A percentile compares a stretch with the other conserved stretches of the same genome.
These are phyloP conservation scores for Eucalyptus regnans DNA, from an alignment of 345 rosid genomes.

Conservation along the genomic window DNA sequence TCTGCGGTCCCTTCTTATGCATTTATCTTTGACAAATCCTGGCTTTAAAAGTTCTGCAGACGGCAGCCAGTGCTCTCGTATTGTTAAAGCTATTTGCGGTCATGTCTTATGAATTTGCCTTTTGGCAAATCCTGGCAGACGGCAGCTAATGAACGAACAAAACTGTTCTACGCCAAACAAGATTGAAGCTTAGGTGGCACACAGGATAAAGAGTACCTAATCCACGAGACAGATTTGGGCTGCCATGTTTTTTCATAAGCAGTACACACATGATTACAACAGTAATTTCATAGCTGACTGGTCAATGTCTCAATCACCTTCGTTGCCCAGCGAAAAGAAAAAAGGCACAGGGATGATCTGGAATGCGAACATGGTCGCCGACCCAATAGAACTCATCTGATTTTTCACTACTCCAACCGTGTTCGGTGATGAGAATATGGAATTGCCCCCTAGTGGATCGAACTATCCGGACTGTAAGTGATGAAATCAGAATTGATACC, in stretches of 20 bases:
- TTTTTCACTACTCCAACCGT: background rate
- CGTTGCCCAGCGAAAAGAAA: rapidly evolving
- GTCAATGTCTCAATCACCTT: background rate
- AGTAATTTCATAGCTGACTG: background rate
- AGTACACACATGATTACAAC: background rate
- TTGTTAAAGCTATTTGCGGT: background rate
- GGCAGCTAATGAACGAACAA: background rate
- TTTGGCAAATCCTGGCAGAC: background rate
- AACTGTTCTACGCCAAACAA: rapidly evolving
- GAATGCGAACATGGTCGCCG: rapidly evolving
- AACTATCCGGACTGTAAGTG: background rate
- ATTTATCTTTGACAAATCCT: background rate
- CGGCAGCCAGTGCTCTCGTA: rapidly evolving
- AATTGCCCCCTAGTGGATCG: background rate
- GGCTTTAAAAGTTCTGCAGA: background rate
- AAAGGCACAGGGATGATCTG: background rate
- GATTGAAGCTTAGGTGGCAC: background rate
- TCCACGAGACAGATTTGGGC: background rate
- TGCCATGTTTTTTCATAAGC: background rate
- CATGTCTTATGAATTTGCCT: background rate
- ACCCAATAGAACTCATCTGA: background rate
- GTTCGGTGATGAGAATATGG: background rate
- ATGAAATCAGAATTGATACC: background rate
- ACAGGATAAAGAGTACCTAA: background rate
- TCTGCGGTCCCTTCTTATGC: background rate